Percentiles rank a stretch among this genome's conserved stretches.
Evolutionary conservation across 2,329 filamentous ascomycete species (phyloP).

Genomic region (Rutstroemia sp.): DNA sequence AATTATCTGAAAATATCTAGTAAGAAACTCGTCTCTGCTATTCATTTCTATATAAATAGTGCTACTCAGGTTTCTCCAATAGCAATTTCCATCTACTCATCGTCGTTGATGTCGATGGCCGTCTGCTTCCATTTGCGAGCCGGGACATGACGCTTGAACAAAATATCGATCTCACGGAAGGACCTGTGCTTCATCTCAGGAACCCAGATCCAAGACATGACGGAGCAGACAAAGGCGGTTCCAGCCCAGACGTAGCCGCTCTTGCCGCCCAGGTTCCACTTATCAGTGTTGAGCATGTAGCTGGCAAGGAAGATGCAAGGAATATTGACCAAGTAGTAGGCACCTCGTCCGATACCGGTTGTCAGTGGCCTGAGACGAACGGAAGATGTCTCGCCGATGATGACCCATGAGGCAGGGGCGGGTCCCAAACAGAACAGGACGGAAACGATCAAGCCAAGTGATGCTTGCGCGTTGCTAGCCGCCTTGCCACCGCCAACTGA

Average conservation of each 20-base stretch:
- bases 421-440: slow-evolving; percentile 56
- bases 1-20: no score
- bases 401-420: slow-evolving; percentile 57
- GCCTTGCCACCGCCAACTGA: slow-evolving; percentile 38
- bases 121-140: slow-evolving; percentile 42
- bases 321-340: slow-evolving; percentile 58
- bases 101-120: slow-evolving; percentile 48
- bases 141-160: slow-evolving; percentile 35
- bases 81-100: slow-evolving; percentile 43
- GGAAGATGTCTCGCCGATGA: slow-evolving; percentile 60
- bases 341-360: slow-evolving; percentile 55
- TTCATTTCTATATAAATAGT: no score
- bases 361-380: slow-evolving; percentile 58
- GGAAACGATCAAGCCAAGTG: slow-evolving; percentile 56
- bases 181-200: slow-evolving; percentile 54
- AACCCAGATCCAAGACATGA: slow-evolving; percentile 40
- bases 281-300: slow-evolving; percentile 50
- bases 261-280: slow-evolving; percentile 43
- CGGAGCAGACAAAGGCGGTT: slow-evolving; percentile 48
- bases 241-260: slow-evolving; percentile 54
- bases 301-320: slow-evolving; percentile 56
- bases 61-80: no score
- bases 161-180: slow-evolving; percentile 41
- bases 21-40: no score
- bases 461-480: slow-evolving; percentile 48